Conservation (phyloP, 495 filamentous ascomycete genomes). For the Xylaria castorea region DNA sequence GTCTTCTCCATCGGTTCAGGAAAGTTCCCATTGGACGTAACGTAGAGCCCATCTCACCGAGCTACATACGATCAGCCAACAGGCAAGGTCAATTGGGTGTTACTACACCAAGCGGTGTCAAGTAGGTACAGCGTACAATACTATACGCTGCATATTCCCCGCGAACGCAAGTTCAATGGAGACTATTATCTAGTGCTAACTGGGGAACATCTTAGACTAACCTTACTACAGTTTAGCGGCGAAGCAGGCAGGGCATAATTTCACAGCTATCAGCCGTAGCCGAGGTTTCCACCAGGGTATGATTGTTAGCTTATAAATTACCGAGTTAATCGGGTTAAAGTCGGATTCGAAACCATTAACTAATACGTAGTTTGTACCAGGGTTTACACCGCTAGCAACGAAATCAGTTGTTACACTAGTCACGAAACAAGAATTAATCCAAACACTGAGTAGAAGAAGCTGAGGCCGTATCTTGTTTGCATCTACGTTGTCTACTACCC, state of each 20-base stretch:
- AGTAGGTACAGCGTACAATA: background rate
- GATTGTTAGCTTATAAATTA: constrained; percentile 1
- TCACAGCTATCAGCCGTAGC: background rate
- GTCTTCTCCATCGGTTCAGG: background rate
- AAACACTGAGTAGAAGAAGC: background rate
- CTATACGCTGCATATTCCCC: background rate
- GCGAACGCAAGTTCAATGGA: background rate
- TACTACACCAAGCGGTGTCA: background rate
- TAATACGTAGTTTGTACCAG: background rate
- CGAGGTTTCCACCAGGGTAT: background rate
- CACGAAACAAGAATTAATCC: background rate
- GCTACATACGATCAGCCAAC: background rate
- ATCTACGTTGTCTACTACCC: background rate
- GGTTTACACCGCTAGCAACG: background rate
- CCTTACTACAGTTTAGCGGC: background rate
- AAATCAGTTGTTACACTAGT: background rate
- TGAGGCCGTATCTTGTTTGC: background rate
- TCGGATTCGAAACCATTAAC: background rate
- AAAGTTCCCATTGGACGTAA: background rate
- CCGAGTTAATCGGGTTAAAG: background rate
- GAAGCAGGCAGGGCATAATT: background rate
- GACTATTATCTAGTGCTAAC: constrained; percentile 7
- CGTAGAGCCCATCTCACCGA: background rate
- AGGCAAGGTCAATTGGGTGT: background rate
- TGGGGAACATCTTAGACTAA: constrained; percentile 5